Conservation (phyloP, 2,329 filamentous ascomycete species). For the Ambrosiella beaveri region DNA sequence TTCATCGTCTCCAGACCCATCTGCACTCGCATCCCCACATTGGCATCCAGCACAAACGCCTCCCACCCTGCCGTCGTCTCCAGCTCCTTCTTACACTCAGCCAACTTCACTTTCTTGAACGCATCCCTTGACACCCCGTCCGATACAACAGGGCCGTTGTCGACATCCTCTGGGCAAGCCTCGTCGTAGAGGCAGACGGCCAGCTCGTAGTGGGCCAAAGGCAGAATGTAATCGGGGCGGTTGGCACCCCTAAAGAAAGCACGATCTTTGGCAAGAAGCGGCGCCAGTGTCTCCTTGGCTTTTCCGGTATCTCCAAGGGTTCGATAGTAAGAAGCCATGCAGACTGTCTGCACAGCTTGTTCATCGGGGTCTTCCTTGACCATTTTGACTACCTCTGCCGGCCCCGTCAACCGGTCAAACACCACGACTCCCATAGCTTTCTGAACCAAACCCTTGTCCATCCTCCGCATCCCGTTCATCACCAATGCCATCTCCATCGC, state of each 20-base stretch:
- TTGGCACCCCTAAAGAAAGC: slow-evolving; percentile 38
- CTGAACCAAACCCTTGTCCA: slow-evolving; percentile 48
- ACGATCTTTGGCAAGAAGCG: slow-evolving; percentile 45
- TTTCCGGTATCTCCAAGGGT: slow-evolving; percentile 44
- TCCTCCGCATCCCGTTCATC: slow-evolving; percentile 78
- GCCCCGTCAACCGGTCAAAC: slow-evolving; percentile 44
- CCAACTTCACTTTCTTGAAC: slow-evolving; percentile 30
- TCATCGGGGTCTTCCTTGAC: slow-evolving; percentile 41
- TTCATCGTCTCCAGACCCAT: slow-evolving; percentile 49
- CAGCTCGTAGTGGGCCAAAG: slow-evolving; percentile 73
- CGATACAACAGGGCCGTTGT: background rate
- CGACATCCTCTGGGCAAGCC: slow-evolving; percentile 24
- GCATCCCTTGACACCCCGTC: slow-evolving; percentile 11
- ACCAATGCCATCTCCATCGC: slow-evolving; percentile 84
- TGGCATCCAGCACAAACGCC: slow-evolving; percentile 52
- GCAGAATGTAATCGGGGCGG: slow-evolving; percentile 53
- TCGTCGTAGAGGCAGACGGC: slow-evolving; percentile 68
- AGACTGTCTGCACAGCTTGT: slow-evolving; percentile 45
- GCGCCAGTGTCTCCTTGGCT: slow-evolving; percentile 46
- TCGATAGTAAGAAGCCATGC: slow-evolving; percentile 48
- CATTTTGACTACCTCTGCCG: slow-evolving; percentile 20
- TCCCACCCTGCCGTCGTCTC: slow-evolving; percentile 56
- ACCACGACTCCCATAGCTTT: slow-evolving; percentile 43
- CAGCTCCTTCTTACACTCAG: slow-evolving; percentile 47
- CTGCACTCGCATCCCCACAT: slow-evolving; percentile 56